phyloP scores from a whole-genome alignment of 2,329 filamentous ascomycete genomes.

The Diaporthe vaccinii region DNA sequence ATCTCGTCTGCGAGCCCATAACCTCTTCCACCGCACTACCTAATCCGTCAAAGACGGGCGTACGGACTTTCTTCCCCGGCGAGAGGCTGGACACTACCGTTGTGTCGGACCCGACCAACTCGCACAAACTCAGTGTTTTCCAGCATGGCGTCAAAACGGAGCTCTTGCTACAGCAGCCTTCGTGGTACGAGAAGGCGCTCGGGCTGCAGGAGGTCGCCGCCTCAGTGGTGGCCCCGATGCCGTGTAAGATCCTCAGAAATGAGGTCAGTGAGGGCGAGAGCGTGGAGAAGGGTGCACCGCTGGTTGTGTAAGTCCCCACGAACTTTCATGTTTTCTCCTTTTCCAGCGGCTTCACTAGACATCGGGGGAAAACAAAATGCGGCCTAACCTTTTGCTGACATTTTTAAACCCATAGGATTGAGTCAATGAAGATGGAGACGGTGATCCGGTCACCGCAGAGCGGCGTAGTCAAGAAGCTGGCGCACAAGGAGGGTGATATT shows the following conservation, averaged over 20 bases:
- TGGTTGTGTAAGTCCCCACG: constrained; percentile 78
- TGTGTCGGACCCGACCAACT: constrained; percentile 66
- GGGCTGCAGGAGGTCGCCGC: constrained; percentile 85
- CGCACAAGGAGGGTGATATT: constrained; percentile 81
- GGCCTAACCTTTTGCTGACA: neutral
- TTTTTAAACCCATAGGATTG: constrained; percentile 65
- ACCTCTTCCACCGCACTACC: constrained; percentile 45
- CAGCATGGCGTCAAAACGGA: constrained; percentile 74
- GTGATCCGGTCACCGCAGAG: constrained; percentile 83
- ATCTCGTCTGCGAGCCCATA: constrained; percentile 59
- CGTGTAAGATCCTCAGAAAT: constrained; percentile 93
- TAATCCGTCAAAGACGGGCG: constrained; percentile 48
- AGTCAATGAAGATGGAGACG: constrained; percentile 93
- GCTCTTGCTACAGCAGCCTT: constrained; percentile 70
- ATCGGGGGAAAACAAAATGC: neutral
- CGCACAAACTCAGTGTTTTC: constrained; percentile 81
- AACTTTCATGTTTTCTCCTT: neutral
- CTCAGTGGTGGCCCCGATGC: constrained; percentile 94
- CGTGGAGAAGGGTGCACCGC: constrained; percentile 86
- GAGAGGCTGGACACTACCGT: constrained; percentile 86
- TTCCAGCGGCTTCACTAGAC: no score
- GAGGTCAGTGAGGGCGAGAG: constrained; percentile 85
- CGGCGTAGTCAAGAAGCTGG: constrained; percentile 78
- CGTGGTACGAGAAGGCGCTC: constrained; percentile 89
- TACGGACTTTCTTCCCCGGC: constrained; percentile 85